A percentile compares a stretch with the other conserved stretches of the same genome.
phyloP scores from a whole-genome alignment of 2,329 filamentous ascomycete genomes.

The Stachybotrys chartarum region DNA sequence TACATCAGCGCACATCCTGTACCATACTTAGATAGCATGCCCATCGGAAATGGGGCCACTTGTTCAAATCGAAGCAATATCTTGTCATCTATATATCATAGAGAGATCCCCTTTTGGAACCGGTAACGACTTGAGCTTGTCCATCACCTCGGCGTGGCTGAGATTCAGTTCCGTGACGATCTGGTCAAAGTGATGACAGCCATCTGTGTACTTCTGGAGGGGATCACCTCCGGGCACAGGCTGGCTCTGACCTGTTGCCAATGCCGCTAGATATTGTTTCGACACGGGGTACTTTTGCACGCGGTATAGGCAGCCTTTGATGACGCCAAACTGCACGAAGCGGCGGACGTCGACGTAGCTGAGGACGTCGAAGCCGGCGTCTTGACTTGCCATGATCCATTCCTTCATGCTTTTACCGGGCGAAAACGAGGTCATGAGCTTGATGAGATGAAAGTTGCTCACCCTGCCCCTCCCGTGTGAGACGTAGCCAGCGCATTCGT shows the following conservation, averaged over 20 bases:
- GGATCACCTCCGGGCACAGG: slow-evolving; percentile 36
- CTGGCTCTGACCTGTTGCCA: slow-evolving; percentile 46
- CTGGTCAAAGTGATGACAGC: slow-evolving; percentile 71
- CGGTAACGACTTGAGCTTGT: slow-evolving; percentile 53
- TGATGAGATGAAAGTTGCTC: slow-evolving; percentile 61
- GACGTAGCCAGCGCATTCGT: slow-evolving; percentile 84
- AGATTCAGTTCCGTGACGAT: slow-evolving; percentile 71
- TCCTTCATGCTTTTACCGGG: slow-evolving; percentile 80
- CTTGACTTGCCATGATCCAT: slow-evolving; percentile 73
- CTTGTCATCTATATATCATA: slow-evolving; percentile 42
- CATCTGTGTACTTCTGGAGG: slow-evolving; percentile 64
- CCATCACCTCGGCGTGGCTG: slow-evolving; percentile 63
- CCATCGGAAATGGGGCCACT: slow-evolving; percentile 6
- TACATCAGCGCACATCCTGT: neutral
- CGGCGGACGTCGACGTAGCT: slow-evolving; percentile 78
- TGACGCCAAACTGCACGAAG: slow-evolving; percentile 90
- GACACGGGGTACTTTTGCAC: slow-evolving; percentile 85
- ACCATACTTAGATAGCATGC: neutral
- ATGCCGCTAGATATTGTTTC: slow-evolving; percentile 50
- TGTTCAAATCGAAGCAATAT: neutral
- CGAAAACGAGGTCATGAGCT: slow-evolving; percentile 78
- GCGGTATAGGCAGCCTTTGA: slow-evolving; percentile 89
- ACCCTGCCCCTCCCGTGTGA: slow-evolving; percentile 40
- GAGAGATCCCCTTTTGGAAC: slow-evolving; percentile 45
- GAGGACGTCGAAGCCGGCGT: slow-evolving; percentile 57